Evolutionary conservation across 352 stramenopile species (phyloP).

Genomic region (Phytophthora megakarya): DNA sequence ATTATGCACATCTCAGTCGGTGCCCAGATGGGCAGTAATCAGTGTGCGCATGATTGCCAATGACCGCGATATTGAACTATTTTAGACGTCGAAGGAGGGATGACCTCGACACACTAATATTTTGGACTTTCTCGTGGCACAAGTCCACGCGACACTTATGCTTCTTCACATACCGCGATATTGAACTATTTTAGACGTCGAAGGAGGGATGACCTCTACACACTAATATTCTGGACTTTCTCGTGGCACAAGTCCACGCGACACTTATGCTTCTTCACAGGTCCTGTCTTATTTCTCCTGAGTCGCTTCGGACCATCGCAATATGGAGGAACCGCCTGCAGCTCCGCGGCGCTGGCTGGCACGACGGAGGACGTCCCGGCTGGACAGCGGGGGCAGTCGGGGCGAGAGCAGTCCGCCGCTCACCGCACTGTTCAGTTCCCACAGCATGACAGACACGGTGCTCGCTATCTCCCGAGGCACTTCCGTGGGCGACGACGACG

Average conservation of each 20-base stretch:
- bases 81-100: background rate
- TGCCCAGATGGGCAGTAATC: too few species aligned
- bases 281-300: conserved; percentile 8
- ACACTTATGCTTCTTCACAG: conserved; percentile 10
- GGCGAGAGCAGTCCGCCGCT: conserved; percentile 19
- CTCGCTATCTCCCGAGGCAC: conserved; percentile 38
- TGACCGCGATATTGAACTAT: background rate
- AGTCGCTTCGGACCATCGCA: background rate
- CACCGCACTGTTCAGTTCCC: conserved; percentile 28
- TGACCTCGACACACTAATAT: background rate
- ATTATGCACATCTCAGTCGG: too few species aligned
- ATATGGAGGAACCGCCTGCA: conserved; percentile 24
- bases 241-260: background rate
- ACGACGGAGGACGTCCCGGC: conserved; percentile 18
- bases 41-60: too few species aligned
- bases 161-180: background rate
- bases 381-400: conserved; percentile 28
- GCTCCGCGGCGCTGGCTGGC: conserved; percentile 32
- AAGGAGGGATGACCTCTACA: conserved; percentile 13
- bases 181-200: background rate
- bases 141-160: background rate
- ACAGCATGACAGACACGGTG: conserved; percentile 34
- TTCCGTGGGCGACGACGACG: conserved; percentile 44
- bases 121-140: conserved; percentile 7
- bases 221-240: background rate